Evolutionary conservation across 805 yeast species (phyloP).

Genomic region (Candida qinlingensis): DNA sequence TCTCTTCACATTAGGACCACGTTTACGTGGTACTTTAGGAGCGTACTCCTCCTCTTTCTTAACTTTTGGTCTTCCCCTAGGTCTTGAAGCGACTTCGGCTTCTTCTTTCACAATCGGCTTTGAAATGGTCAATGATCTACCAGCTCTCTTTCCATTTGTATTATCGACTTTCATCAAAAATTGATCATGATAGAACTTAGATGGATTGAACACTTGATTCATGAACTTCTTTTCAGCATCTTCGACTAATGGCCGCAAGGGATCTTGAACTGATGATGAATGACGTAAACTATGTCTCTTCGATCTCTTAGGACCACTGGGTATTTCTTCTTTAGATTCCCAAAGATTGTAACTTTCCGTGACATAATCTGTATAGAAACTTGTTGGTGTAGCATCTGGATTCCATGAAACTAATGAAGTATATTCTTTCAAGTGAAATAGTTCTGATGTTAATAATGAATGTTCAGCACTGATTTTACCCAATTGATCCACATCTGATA

Average conservation of each 20-base stretch:
- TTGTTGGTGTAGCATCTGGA: constrained; percentile 40
- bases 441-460: constrained; percentile 48
- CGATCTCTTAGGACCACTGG: constrained; percentile 6
- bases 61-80: background rate
- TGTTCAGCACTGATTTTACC: constrained; percentile 41
- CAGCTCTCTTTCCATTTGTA: background rate
- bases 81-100: background rate
- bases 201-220: constrained; percentile 17
- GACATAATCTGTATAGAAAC: constrained; percentile 25
- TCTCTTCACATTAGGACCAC: background rate
- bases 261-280: constrained; percentile 8
- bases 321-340: constrained; percentile 17
- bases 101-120: background rate
- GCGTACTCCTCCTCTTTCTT: background rate
- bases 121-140: background rate
- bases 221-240: constrained; percentile 9
- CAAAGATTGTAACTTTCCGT: constrained; percentile 18
- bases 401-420: constrained; percentile 59
- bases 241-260: constrained; percentile 15
- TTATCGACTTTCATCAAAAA: constrained; percentile 11
- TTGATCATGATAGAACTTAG: constrained; percentile 18
- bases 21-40: no score
- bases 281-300: constrained; percentile 23
- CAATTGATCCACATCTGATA: constrained; percentile 27
- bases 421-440: constrained; percentile 58